Evolutionary conservation across 805 yeast genomes (phyloP), one percentile per base, ranked within the genome.

Genomic region (Saturnispora sekii): DNA sequence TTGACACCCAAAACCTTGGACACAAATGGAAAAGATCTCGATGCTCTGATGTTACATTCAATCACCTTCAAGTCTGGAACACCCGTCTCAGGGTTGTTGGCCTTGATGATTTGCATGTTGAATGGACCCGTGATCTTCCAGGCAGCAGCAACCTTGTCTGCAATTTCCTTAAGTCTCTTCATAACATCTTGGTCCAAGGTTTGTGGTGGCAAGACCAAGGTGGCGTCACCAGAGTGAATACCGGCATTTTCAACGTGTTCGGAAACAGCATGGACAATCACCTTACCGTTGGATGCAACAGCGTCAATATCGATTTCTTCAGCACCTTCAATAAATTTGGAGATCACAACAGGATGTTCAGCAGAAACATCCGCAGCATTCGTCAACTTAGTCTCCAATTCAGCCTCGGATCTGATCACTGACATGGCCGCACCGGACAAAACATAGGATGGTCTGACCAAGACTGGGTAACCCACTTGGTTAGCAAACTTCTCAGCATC

Each of bases 161-260:
- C 88, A 38, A 96, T 96, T 53, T 77, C 93, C 42, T 86, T 96
- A 59, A 93, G 87, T 67, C 97, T 77, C 51, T 75, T 69, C 44
- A 90, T 95, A 38, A 96, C 87, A 68, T 86, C 96, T 48, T 87
- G 85, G 53, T 83, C 90, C 57, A 93, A 75, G 61, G 86, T 95
- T 70, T 90, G 97, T 42, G 97, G 96, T 45, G 98, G 98, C 48
- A 90, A 94, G 64, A 90, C 84, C 60, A 90, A 70, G 40, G 97
- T 93, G 50, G 98, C 98, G 67, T 90, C 98, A 74, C 98, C 98
- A 43, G 97, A 90, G 68, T 90, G 98, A 37, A 90, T 96, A 77
- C 98, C 98, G 26, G 98, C 98, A 62, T 90, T 90, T 70, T 90
- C 98, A 53, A 93, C 96, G 64, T 90, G 98, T 68, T 93, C 97